Base-by-base conservation (phyloP, 352 stramenopile species). In the Phytophthora crassamura region DNA sequence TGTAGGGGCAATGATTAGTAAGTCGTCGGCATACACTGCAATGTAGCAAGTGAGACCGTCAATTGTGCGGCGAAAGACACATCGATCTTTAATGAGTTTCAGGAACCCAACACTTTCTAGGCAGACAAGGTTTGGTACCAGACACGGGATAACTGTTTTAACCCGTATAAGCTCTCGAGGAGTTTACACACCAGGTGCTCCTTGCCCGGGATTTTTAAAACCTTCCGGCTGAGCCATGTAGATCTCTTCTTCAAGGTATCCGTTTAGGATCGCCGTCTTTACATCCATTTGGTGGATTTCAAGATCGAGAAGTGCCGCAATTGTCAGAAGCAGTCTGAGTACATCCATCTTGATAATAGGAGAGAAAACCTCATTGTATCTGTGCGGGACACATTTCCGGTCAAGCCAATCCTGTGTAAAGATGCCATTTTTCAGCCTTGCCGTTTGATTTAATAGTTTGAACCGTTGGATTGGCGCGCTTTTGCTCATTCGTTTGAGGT, bases 231-330 rank as follows among this genome's bases (percentile, higher is more conserved):
- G 57, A 20, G 51, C 11, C 51, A 66, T 67, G 41, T 73, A 67
- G 7, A 77, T 56, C 4, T 69, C 46, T 16, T 69, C 53, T 5
- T 67, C 49, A 3, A 73, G 42, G 18, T 32, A 49, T 14, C 52
- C 52, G 20, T 69, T 55, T 1, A 64, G 38, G 22, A 72, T 72
- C 3, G 63, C 63, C 3, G 59, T 77, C 15, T 71, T 67, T 6
- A 74, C 47, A 71, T 77, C 69, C 40, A 70, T 69, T 35, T 77
- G 64, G n/a, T 70, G 48, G 9, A 70, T 49, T 30, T 70, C 54
- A 16, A 55, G 64, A 35, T 77, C 53, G 40, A 59, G 28, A 28
- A 59, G 11, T 2, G 30, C 48, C 43, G 16, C 34, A 1, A 45
- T 43, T 30, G 48, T 36, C 7, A 55, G 48, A 9, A 55, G 16